A percentile compares a stretch with the other conserved stretches of the same genome.
These are phyloP conservation scores for Pestalotiopsis sp. DNA, from an alignment of 2,329 filamentous ascomycete species.

Conservation along the genomic window DNA sequence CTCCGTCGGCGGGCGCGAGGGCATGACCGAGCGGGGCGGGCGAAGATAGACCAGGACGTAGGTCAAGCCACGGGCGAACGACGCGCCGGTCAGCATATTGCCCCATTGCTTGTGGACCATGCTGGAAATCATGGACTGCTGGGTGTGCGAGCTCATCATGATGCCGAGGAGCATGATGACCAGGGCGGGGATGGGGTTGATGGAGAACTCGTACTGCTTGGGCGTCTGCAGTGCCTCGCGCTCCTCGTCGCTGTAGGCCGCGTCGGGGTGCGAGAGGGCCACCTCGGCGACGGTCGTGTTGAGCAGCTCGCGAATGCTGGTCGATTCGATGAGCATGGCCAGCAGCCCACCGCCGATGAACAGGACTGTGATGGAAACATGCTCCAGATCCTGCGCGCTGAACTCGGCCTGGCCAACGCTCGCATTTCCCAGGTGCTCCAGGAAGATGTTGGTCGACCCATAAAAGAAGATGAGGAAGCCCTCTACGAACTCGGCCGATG, in stretches of 20 bases:
- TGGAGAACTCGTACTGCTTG: constrained; percentile 70
- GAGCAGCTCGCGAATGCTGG: constrained; percentile 66
- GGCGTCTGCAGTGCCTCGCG: constrained; percentile 59
- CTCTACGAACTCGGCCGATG: constrained; percentile 86
- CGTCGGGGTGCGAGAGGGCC: constrained; percentile 31
- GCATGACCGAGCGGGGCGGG: constrained; percentile 78
- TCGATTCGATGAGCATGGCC: constrained; percentile 80
- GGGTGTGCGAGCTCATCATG: constrained; percentile 95
- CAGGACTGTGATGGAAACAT: constrained; percentile 88
- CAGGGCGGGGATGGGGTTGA: constrained; percentile 87
- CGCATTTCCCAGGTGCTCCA: constrained; percentile 82
- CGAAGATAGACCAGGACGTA: constrained; percentile 80
- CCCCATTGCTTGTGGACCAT: constrained; percentile 98
- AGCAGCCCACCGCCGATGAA: constrained; percentile 87
- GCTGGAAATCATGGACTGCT: constrained; percentile 78
- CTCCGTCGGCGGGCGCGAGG: constrained; percentile 86
- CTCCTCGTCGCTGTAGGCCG: constrained; percentile 45
- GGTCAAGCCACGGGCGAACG: constrained; percentile 75
- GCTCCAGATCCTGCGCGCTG: constrained; percentile 82
- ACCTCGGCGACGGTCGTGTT: constrained; percentile 52
- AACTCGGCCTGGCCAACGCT: constrained; percentile 59
- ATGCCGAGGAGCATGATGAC: constrained; percentile 85
- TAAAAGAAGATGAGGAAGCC: constrained; percentile 90
- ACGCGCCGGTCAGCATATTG: constrained; percentile 77
- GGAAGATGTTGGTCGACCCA: constrained; percentile 85